Conservation (phyloP, 495 filamentous ascomycete species). For the Beverwykella pulmonaria region DNA sequence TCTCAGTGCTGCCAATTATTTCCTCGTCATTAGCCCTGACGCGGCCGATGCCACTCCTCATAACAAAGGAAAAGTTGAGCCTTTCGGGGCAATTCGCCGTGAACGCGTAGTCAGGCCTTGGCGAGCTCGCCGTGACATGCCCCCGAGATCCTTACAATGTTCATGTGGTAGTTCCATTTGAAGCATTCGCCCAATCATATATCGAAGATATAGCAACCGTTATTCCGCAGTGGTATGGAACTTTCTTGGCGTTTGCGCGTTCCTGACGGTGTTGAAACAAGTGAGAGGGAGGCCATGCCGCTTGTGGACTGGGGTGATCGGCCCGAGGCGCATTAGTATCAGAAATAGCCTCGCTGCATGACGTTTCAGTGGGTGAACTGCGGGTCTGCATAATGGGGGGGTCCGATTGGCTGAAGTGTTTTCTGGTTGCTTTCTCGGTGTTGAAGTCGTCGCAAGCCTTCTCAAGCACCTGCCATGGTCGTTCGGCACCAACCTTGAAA, state of each 20-base stretch:
- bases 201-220: not conserved
- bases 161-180: not conserved
- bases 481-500: not conserved
- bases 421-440: not conserved
- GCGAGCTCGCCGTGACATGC: not conserved
- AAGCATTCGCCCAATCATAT: not conserved
- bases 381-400: not conserved
- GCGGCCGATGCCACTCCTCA: not conserved
- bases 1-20: not conserved
- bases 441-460: not conserved
- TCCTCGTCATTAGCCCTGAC: conserved; percentile 1
- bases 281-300: not conserved
- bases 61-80: not conserved
- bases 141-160: not conserved
- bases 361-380: not conserved
- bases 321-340: not conserved
- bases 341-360: not conserved
- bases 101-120: not conserved
- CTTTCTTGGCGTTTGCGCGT: not conserved
- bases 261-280: conserved; percentile 1
- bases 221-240: not conserved
- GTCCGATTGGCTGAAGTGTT: not conserved
- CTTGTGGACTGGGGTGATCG: not conserved
- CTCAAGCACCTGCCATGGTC: not conserved
- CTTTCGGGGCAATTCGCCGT: not conserved